Percentiles rank a stretch among this genome's conserved stretches.
Evolutionary conservation across 305 asterid species (phyloP).

Genomic region (Euphrasia arctica): DNA sequence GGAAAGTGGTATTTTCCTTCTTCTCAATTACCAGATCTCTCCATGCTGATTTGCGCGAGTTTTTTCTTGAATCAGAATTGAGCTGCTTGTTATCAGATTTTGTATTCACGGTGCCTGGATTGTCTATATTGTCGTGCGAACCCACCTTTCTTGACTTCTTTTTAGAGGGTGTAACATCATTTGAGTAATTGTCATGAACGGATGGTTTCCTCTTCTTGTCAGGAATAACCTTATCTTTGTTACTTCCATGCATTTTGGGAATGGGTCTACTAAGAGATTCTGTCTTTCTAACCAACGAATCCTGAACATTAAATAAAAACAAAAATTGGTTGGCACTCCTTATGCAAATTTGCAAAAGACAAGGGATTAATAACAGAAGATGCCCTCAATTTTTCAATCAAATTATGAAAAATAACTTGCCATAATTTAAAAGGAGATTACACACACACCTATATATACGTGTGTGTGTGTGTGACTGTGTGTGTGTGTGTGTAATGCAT

Average conservation of each 20-base stretch:
- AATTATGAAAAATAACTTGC: not conserved
- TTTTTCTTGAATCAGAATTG: conserved; percentile 23
- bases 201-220: conserved; percentile 55
- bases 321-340: not conserved
- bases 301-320: conserved; percentile 32
- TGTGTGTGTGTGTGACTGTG: not conserved
- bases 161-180: conserved; percentile 18
- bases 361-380: not conserved
- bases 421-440: not conserved
- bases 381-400: not conserved
- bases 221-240: conserved; percentile 29
- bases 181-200: conserved; percentile 25
- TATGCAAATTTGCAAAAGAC: conserved; percentile 7
- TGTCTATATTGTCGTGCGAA: conserved; percentile 13
- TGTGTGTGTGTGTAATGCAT: too few relatives aligned
- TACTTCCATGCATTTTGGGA: conserved; percentile 26
- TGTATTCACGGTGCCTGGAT: conserved; percentile 20
- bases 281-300: conserved; percentile 24
- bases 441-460: not conserved
- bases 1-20: conserved; percentile 39
- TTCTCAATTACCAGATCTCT: conserved; percentile 37
- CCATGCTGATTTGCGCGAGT: conserved; percentile 43
- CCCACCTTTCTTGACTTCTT: conserved; percentile 30
- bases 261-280: conserved; percentile 26
- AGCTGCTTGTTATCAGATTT: conserved; percentile 28